phyloP scores from a whole-genome alignment of 2,329 filamentous ascomycete genomes.

The Westerdykella sp. region DNA sequence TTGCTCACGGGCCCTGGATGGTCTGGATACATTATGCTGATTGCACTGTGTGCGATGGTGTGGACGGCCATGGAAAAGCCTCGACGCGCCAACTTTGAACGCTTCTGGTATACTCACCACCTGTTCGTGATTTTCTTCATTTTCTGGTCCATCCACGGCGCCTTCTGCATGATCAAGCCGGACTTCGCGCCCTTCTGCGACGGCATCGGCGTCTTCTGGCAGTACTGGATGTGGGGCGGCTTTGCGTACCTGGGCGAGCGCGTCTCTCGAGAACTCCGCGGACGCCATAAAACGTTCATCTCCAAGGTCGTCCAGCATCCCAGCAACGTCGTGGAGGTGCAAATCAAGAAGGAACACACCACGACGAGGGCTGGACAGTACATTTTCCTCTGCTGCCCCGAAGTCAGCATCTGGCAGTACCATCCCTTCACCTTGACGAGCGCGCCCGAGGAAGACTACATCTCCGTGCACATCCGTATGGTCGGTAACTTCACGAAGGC shows the following conservation, averaged over 20 bases:
- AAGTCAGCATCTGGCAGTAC: slow-evolving; percentile 82
- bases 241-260: slow-evolving; percentile 76
- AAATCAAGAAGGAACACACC: slow-evolving; percentile 85
- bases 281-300: slow-evolving; percentile 76
- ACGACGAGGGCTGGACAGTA: slow-evolving; percentile 73
- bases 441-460: slow-evolving; percentile 83
- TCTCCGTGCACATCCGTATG: slow-evolving; percentile 77
- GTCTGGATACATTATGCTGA: slow-evolving; percentile 80
- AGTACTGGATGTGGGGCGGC: slow-evolving; percentile 83
- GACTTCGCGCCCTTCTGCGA: slow-evolving; percentile 74
- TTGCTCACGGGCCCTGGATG: slow-evolving; percentile 75
- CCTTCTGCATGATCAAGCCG: slow-evolving; percentile 85
- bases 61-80: slow-evolving; percentile 71
- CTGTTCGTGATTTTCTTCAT: slow-evolving; percentile 84
- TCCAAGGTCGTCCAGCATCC: slow-evolving; percentile 87
- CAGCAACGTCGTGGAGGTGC: slow-evolving; percentile 82
- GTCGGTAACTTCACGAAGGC: slow-evolving; percentile 74
- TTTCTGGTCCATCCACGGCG: slow-evolving; percentile 85
- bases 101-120: slow-evolving; percentile 88
- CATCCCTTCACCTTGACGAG: slow-evolving; percentile 83
- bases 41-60: slow-evolving; percentile 71
- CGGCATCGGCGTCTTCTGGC: slow-evolving; percentile 76
- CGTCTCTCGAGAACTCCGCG: slow-evolving; percentile 69
- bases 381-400: slow-evolving; percentile 82
- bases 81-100: slow-evolving; percentile 74